These are phyloP conservation scores for Fraxinus velutina DNA, from an alignment of 305 asterid species.

Conservation along the genomic window DNA sequence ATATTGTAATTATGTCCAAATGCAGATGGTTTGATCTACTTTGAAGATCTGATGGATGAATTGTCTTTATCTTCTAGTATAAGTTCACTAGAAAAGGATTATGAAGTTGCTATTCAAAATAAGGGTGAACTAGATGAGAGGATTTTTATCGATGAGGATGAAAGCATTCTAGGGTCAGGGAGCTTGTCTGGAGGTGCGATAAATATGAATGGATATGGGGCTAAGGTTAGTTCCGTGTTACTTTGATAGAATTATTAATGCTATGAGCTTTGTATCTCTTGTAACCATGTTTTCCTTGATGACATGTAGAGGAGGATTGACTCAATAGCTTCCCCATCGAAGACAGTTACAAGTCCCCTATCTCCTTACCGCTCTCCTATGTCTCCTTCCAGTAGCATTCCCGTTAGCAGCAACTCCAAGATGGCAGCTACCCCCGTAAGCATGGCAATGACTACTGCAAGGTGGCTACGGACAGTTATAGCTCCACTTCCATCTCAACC, in stretches of 20 bases:
- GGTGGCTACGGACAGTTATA: conserved; percentile 88
- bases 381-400: conserved; percentile 39
- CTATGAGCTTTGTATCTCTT: conserved; percentile 16
- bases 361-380: conserved; percentile 74
- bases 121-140: conserved; percentile 84
- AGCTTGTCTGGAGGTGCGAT: conserved; percentile 72
- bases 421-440: conserved; percentile 87
- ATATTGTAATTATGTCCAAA: conserved; percentile 19
- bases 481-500: conserved; percentile 89
- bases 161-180: conserved; percentile 78
- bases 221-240: conserved; percentile 57
- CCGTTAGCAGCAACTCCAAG: conserved; percentile 48
- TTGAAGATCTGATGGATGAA: conserved; percentile 72
- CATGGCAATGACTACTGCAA: conserved; percentile 97
- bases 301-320: conserved; percentile 67
- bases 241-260: conserved; percentile 6
- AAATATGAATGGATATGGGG: conserved; percentile 47
- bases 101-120: conserved; percentile 49
- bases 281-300: conserved; percentile 22
- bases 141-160: conserved; percentile 71
- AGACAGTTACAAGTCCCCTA: conserved; percentile 74
- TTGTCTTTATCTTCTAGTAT: conserved; percentile 58
- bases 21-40: conserved; percentile 80
- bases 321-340: conserved; percentile 67
- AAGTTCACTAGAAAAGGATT: conserved; percentile 61